These are phyloP conservation scores for Fusarium sp. DNA, from an alignment of 2,329 filamentous ascomycete genomes.

Conservation along the genomic window DNA sequence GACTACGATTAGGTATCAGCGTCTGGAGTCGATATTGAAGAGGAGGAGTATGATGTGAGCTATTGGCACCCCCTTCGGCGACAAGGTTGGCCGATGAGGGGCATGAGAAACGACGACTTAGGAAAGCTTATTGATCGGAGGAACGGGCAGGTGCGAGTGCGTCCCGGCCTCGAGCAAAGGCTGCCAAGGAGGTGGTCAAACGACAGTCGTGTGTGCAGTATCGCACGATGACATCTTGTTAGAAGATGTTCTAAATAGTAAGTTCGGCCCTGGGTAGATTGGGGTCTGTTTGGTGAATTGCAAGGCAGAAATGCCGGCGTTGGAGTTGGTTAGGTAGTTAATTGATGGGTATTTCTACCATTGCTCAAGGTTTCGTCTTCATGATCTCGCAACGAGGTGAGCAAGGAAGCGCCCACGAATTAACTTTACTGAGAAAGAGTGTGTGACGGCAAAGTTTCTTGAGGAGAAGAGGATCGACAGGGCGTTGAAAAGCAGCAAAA, in stretches of 20 bases:
- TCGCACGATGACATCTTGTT: not conserved
- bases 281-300: slow-evolving; percentile 4
- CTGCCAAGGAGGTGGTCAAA: not conserved
- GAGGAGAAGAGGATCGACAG: slow-evolving; percentile 12
- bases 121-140: not conserved
- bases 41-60: not conserved
- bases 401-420: not conserved
- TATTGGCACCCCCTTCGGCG: not conserved
- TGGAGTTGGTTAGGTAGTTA: slow-evolving; percentile 13
- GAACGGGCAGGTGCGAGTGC: not conserved
- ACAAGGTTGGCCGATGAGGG: not conserved
- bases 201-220: not conserved
- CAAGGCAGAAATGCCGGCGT: slow-evolving; percentile 16
- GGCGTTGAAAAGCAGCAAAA: not conserved
- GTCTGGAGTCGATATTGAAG: not conserved
- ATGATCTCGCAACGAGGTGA: not conserved
- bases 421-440: not conserved
- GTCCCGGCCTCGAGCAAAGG: not conserved
- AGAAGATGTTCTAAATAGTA: not conserved
- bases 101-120: not conserved
- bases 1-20: slow-evolving; percentile 46
- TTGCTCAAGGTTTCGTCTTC: not conserved
- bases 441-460: not conserved
- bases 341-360: slow-evolving; percentile 15
- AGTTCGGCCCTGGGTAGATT: not conserved